These are phyloP conservation scores for Salvia splendens DNA, from an alignment of 257 asterid genomes.

Conservation along the genomic window DNA sequence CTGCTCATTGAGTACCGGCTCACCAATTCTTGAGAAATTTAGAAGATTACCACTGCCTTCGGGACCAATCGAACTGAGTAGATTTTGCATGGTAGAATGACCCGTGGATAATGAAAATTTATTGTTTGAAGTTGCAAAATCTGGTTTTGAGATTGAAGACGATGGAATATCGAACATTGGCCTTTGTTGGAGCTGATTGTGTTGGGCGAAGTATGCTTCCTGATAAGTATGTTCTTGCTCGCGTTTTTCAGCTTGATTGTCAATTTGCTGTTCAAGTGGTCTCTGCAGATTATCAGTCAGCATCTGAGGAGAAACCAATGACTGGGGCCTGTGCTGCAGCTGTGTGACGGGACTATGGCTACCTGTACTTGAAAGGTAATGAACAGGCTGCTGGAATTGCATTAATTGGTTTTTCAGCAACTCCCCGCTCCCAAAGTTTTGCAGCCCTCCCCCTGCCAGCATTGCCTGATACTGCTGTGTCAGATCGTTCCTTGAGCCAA, in stretches of 20 bases:
- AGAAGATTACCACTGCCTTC: conserved; percentile 64
- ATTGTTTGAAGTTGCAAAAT: conserved; percentile 48
- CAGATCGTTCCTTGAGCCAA: conserved; percentile 57
- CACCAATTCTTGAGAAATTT: conserved; percentile 60
- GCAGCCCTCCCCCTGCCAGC: conserved; percentile 72
- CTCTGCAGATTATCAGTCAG: conserved; percentile 58
- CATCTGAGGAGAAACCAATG: conserved; percentile 50
- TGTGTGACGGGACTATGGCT: conserved; percentile 45
- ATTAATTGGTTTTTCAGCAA: conserved; percentile 60
- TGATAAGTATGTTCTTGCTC: conserved; percentile 55
- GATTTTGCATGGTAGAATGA: conserved; percentile 60
- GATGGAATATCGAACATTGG: conserved; percentile 62
- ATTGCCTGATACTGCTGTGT: conserved; percentile 82
- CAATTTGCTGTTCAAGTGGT: conserved; percentile 53
- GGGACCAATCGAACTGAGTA: conserved; percentile 60
- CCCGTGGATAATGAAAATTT: conserved; percentile 48
- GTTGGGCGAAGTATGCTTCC: conserved; percentile 54
- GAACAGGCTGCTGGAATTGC: conserved; percentile 77
- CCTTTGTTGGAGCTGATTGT: conserved; percentile 63
- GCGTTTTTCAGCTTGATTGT: conserved; percentile 47
- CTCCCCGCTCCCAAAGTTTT: conserved; percentile 54
- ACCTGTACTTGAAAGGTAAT: conserved; percentile 57
- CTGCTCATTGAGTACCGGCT: conserved; percentile 57
- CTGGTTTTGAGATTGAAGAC: conserved; percentile 62
- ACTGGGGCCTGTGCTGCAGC: conserved; percentile 57